Evolutionary conservation across 192 early-diverging fungal species (phyloP).

Genomic region (Entomortierella lignicola): DNA sequence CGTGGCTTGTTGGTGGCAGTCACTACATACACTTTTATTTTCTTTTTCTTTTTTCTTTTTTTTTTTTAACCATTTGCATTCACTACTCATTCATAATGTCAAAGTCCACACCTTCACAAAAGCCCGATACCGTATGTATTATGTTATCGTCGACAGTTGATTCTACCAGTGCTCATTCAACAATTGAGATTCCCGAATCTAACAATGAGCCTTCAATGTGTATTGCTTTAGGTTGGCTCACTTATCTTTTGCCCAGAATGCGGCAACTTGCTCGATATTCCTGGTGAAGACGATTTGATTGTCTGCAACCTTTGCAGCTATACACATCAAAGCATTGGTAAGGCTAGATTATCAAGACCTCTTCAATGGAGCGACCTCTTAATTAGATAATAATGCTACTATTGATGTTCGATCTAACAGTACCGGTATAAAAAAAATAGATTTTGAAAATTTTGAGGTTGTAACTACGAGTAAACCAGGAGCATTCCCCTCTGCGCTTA

Average conservation of each 20-base stretch:
- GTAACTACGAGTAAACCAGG: constrained; percentile 80
- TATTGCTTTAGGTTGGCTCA: constrained; percentile 62
- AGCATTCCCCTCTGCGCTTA: constrained; percentile 83
- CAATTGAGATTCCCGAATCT: neutral
- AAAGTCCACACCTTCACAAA: constrained; percentile 40
- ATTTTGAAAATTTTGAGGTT: constrained; percentile 85
- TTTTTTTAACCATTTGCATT: neutral
- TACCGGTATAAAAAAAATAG: constrained; percentile 32
- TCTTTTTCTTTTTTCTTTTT: neutral
- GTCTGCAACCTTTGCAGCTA: constrained; percentile 86
- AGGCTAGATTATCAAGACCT: neutral
- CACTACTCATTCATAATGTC: constrained; percentile 14
- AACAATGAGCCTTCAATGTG: neutral
- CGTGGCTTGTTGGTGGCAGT: neutral
- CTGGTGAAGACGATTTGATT: constrained; percentile 81
- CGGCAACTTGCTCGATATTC: constrained; percentile 90
- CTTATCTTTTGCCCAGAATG: constrained; percentile 94
- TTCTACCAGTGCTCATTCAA: neutral
- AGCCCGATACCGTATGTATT: constrained; percentile 46
- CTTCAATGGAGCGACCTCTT: neutral
- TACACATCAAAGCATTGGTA: constrained; percentile 71
- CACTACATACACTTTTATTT: neutral
- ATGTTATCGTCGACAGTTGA: neutral
- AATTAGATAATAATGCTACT: neutral
- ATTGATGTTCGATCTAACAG: neutral